Conservation (phyloP, 164 flowering plant genomes). For the Kalanchoe fedtschenkoi region DNA sequence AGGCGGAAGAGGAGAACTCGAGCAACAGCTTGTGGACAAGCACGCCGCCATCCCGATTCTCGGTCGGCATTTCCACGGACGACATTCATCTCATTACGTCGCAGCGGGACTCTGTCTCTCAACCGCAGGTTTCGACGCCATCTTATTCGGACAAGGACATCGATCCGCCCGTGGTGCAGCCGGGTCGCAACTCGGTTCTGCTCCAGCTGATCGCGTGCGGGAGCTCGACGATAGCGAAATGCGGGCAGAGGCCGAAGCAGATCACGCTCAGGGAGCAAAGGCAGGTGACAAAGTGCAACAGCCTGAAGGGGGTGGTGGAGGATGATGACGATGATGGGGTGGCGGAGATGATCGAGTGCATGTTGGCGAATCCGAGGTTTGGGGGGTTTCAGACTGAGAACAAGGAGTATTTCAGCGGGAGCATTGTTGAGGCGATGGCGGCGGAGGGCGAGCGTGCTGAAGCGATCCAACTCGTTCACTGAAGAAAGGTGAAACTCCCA, state of each 20-base stretch:
- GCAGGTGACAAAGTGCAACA: no score
- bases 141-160: slow-evolving; percentile 19
- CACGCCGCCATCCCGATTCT: slow-evolving; percentile 36
- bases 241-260: slow-evolving; percentile 12
- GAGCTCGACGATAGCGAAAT: slow-evolving; percentile 26
- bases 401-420: slow-evolving; percentile 89
- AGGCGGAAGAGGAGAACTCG: slow-evolving; percentile 19
- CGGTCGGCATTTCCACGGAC: slow-evolving; percentile 58
- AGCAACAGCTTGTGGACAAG: slow-evolving; percentile 29
- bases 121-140: slow-evolving; percentile 32
- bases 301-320: no score
- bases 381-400: slow-evolving; percentile 62
- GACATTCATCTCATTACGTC: slow-evolving; percentile 16
- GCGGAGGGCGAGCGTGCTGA: slow-evolving; percentile 28
- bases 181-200: slow-evolving; percentile 45
- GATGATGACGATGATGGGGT: slow-evolving; percentile 26
- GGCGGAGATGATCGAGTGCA: slow-evolving; percentile 37
- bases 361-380: slow-evolving; percentile 83
- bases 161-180: no score
- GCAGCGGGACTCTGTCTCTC: no score
- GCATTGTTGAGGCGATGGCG: slow-evolving; percentile 52
- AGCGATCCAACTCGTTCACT: slow-evolving; percentile 61
- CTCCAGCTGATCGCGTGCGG: slow-evolving; percentile 77
- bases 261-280: slow-evolving; percentile 10
- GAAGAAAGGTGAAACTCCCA: slow-evolving; percentile 72